Evolutionary conservation across 352 stramenopile species (phyloP).

Genomic region (Phytopythium helicoides): DNA sequence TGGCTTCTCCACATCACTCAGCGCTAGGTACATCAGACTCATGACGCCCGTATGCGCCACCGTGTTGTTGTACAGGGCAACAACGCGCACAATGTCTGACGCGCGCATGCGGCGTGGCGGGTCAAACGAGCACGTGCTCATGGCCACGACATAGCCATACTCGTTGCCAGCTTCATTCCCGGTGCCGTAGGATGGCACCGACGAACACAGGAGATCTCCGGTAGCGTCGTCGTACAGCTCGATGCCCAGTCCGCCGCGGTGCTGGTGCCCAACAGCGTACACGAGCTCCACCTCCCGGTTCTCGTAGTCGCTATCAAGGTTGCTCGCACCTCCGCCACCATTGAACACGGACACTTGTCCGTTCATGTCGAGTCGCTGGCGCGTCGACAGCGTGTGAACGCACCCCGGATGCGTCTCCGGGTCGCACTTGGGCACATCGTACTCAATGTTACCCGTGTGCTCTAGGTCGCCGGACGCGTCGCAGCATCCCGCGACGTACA

Average conservation of each 20-base stretch:
- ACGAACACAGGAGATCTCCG: slow-evolving; percentile 64
- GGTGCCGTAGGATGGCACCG: slow-evolving; percentile 61
- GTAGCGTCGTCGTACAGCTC: slow-evolving; percentile 69
- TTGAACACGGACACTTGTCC: slow-evolving; percentile 17
- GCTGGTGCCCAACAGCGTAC: slow-evolving; percentile 77
- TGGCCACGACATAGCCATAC: slow-evolving; percentile 64
- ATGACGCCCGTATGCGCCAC: slow-evolving; percentile 72
- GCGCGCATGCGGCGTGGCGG: slow-evolving; percentile 64
- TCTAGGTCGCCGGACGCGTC: slow-evolving; percentile 59
- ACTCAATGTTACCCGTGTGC: slow-evolving; percentile 74
- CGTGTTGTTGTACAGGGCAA: slow-evolving; percentile 83
- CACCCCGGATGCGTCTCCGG: slow-evolving; percentile 64
- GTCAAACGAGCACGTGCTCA: slow-evolving; percentile 77
- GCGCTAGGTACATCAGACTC: slow-evolving; percentile 75
- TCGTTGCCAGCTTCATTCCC: slow-evolving; percentile 62
- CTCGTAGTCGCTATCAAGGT: neutral
- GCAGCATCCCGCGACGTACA: slow-evolving; percentile 73
- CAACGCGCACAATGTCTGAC: slow-evolving; percentile 67
- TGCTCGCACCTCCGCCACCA: neutral
- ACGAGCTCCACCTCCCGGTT: slow-evolving; percentile 72
- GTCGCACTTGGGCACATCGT: slow-evolving; percentile 70
- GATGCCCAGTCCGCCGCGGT: slow-evolving; percentile 69
- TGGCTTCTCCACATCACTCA: slow-evolving; percentile 45
- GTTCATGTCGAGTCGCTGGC: slow-evolving; percentile 50
- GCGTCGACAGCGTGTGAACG: slow-evolving; percentile 73